These are phyloP conservation scores for Ailanthus altissimus DNA, from an alignment of 345 rosid genomes.

Conservation along the genomic window DNA sequence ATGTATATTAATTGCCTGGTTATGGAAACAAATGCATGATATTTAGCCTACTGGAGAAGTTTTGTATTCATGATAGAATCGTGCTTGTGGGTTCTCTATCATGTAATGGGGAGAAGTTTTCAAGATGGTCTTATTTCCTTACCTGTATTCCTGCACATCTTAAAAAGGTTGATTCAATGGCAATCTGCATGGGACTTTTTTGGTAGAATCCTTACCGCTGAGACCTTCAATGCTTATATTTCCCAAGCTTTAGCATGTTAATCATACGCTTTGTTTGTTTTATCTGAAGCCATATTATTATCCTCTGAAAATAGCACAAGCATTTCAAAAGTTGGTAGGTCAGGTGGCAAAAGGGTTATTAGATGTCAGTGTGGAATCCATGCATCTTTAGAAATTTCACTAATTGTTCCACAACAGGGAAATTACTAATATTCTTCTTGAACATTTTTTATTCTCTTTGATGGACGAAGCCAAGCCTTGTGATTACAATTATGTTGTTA, in stretches of 20 bases:
- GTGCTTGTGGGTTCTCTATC: neutral
- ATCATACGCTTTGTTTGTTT: neutral
- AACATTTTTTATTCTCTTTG: neutral
- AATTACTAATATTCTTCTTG: neutral
- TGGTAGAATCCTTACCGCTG: too few relatives aligned
- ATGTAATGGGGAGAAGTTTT: neutral
- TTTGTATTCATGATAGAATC: neutral
- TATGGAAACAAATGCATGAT: conserved; percentile 6
- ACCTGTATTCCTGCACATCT: too few relatives aligned
- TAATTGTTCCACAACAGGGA: neutral
- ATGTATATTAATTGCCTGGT: neutral
- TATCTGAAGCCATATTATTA: neutral
- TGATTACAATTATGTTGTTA: neutral
- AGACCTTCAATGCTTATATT: neutral
- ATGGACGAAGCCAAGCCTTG: too few relatives aligned
- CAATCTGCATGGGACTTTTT: too few relatives aligned
- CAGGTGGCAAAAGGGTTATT: neutral
- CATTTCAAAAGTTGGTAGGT: neutral
- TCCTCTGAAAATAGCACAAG: neutral
- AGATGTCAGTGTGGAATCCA: neutral
- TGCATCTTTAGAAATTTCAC: neutral
- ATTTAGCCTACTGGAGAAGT: neutral
- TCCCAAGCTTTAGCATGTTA: neutral
- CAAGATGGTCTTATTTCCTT: neutral
- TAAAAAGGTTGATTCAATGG: too few relatives aligned